Percentiles rank a stretch among this genome's conserved stretches.
phyloP scores from a whole-genome alignment of 208 protist genomes.

The Crithidia brevicula region DNA sequence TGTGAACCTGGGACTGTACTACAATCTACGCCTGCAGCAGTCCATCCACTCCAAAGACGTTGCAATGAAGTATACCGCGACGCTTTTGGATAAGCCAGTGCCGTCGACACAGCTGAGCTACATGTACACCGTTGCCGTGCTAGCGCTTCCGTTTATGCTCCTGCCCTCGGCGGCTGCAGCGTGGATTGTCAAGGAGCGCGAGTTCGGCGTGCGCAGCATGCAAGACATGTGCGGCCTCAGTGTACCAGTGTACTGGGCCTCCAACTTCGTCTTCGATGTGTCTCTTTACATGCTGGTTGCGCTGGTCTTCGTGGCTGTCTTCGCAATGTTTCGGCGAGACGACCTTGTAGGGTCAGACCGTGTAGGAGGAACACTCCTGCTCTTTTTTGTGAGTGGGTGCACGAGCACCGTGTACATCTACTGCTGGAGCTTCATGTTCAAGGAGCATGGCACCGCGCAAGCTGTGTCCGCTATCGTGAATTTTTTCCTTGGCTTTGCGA shows the following conservation, averaged over 20 bases:
- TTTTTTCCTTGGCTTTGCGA: constrained; percentile 49
- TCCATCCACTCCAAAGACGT: not conserved
- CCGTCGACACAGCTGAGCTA: not conserved
- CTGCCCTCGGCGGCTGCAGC: constrained; percentile 50
- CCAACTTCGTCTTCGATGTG: constrained; percentile 60
- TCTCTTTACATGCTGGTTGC: constrained; percentile 31
- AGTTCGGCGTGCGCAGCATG: constrained; percentile 64
- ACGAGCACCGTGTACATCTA: constrained; percentile 34
- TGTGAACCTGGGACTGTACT: constrained; percentile 34
- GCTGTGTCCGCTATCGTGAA: constrained; percentile 37
- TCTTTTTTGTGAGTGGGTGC: constrained; percentile 43
- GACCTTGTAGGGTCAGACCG: constrained; percentile 41
- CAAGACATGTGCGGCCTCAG: constrained; percentile 71
- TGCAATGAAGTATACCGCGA: not conserved
- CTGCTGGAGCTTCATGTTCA: constrained; percentile 52
- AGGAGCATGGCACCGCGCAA: constrained; percentile 50
- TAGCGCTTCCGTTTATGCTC: constrained; percentile 66
- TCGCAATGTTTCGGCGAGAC: constrained; percentile 38
- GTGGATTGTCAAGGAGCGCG: constrained; percentile 78
- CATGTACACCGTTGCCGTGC: constrained; percentile 30
- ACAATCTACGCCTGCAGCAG: constrained; percentile 20
- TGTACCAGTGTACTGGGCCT: constrained; percentile 60
- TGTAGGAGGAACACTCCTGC: constrained; percentile 24
- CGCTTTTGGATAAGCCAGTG: not conserved
- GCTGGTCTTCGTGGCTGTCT: constrained; percentile 32